These are phyloP conservation scores for Sanghuangporus weigelae DNA, from an alignment of 1,284 basidiomycete species.

Conservation along the genomic window DNA sequence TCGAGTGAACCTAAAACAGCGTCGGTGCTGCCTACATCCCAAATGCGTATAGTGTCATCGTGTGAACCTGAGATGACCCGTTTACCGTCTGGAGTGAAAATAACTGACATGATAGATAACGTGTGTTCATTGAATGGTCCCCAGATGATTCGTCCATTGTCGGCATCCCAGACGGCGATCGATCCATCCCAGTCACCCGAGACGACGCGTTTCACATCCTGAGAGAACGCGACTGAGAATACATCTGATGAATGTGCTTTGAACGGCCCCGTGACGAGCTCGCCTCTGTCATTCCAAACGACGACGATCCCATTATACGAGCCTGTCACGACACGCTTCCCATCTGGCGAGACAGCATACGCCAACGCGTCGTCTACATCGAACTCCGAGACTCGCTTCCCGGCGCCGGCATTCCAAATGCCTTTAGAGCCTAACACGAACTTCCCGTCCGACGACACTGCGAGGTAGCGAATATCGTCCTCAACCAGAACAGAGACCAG, in stretches of 20 bases:
- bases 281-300: background rate
- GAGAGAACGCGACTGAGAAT: constrained; percentile 6
- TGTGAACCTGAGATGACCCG: background rate
- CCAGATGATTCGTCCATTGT: background rate
- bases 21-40: background rate
- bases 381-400: too few relatives aligned
- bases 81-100: background rate
- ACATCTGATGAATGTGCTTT: background rate
- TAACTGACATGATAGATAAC: background rate
- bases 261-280: background rate
- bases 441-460: too few relatives aligned
- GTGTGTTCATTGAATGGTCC: background rate
- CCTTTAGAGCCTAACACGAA: too few relatives aligned
- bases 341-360: background rate
- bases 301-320: background rate
- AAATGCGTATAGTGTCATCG: background rate
- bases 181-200: background rate
- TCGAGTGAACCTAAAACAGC: background rate
- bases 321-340: background rate
- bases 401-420: too few relatives aligned
- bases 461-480: too few relatives aligned
- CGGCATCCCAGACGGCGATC: background rate
- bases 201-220: background rate
- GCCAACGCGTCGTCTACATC: too few relatives aligned
- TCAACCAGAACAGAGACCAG: too few relatives aligned